Conservation (phyloP, 2,329 filamentous ascomycete genomes). For the Claviceps digitariae region DNA sequence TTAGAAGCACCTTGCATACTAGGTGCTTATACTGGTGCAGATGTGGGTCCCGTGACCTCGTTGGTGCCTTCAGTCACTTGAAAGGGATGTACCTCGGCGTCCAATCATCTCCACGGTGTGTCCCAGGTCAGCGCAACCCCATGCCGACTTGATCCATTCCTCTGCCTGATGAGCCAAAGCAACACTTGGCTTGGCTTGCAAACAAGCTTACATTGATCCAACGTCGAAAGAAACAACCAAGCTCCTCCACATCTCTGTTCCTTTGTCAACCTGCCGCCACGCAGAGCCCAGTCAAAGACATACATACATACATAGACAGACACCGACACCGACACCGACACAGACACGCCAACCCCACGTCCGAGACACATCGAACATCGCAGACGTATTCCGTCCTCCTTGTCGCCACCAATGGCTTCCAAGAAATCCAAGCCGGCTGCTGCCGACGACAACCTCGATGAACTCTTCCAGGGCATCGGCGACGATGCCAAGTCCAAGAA, state of each 20-base stretch:
- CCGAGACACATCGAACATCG: not conserved
- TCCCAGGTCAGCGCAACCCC: not conserved
- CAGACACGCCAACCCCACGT: not conserved
- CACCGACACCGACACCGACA: not conserved
- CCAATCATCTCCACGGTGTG: not conserved
- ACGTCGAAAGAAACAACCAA: not conserved
- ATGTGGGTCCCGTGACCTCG: no score
- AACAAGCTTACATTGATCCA: not conserved
- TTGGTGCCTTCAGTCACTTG: no score
- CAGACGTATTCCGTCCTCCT: not conserved
- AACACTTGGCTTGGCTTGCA: not conserved
- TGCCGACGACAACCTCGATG: slow-evolving; percentile 49
- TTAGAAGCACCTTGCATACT: no score
- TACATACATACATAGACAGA: not conserved
- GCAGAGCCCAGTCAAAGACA: not conserved
- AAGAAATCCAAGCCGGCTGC: slow-evolving; percentile 43
- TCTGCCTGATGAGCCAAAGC: not conserved
- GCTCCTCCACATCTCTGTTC: not conserved
- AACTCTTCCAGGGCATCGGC: slow-evolving; percentile 51
- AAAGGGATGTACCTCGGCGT: not conserved
- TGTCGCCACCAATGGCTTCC: slow-evolving; percentile 38
- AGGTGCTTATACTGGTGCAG: no score
- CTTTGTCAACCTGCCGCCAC: not conserved
- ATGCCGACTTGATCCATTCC: not conserved
- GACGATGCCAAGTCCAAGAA: slow-evolving; percentile 39